Evolutionary conservation across 2,329 filamentous ascomycete species (phyloP).

Genomic region (Mycosphaerella sp.): DNA sequence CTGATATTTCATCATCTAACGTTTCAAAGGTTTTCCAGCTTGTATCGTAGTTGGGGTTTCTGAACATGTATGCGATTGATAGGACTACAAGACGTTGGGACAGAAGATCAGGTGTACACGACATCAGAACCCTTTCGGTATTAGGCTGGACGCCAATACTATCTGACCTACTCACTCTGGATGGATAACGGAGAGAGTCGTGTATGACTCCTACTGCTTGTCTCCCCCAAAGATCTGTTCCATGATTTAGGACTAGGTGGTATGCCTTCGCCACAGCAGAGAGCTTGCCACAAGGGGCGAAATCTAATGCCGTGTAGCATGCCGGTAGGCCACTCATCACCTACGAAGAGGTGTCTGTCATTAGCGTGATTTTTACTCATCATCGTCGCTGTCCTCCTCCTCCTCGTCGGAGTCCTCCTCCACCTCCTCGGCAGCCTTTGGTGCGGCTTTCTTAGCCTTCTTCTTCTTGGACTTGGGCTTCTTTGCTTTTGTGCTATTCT

Average conservation of each 20-base stretch:
- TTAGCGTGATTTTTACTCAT: conserved; percentile 12
- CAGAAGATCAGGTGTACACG: too few species aligned
- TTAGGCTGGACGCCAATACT: neutral
- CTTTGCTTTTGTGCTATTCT: conserved; percentile 60
- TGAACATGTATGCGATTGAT: too few species aligned
- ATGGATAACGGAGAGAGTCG: neutral
- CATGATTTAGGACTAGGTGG: neutral
- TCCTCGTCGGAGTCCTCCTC: conserved; percentile 24
- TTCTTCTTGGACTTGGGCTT: conserved; percentile 91
- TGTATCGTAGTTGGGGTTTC: too few species aligned
- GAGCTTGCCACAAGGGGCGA: neutral
- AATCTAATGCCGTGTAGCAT: neutral
- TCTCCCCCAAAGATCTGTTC: neutral
- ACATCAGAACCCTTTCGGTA: too few species aligned
- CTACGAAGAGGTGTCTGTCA: too few species aligned
- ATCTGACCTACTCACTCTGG: neutral
- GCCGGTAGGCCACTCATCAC: too few species aligned
- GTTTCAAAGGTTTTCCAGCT: too few species aligned
- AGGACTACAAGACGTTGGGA: too few species aligned
- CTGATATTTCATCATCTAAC: too few species aligned
- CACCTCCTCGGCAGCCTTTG: conserved; percentile 25
- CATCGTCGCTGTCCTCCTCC: conserved; percentile 24
- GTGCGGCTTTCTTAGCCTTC: conserved; percentile 52
- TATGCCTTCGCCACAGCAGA: neutral
- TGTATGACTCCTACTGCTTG: neutral